These are phyloP conservation scores for Trichoderma sp. DNA, from an alignment of 2,329 filamentous ascomycete genomes.

Conservation along the genomic window DNA sequence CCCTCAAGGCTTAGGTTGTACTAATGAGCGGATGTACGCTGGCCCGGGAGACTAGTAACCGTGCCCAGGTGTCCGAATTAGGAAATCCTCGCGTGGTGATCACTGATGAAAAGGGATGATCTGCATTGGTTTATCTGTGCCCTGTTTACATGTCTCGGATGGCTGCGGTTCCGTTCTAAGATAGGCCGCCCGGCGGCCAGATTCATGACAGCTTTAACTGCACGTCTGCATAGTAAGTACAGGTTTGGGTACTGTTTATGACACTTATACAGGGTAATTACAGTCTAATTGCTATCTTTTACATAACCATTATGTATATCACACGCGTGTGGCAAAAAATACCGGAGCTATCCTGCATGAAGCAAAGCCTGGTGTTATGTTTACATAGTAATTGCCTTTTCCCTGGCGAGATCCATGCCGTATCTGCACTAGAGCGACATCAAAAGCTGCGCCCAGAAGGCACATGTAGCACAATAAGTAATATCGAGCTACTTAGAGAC, in stretches of 20 bases:
- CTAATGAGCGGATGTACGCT: not conserved
- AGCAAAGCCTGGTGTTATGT: no score
- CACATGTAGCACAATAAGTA: not conserved
- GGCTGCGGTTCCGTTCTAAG: not conserved
- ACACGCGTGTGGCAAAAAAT: not conserved
- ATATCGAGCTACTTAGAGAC: not conserved
- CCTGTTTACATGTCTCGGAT: not conserved
- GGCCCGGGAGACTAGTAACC: not conserved
- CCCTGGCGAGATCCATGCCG: not conserved
- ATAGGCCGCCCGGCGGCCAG: not conserved
- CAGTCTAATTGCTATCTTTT: not conserved
- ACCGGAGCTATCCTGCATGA: no score
- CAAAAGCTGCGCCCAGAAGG: not conserved
- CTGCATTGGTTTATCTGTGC: not conserved
- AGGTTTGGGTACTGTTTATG: not conserved
- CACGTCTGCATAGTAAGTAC: not conserved
- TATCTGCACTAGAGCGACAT: not conserved
- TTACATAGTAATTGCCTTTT: not conserved
- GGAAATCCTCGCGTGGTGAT: not conserved
- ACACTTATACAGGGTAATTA: not conserved
- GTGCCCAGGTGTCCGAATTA: not conserved
- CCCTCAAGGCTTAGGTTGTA: not conserved
- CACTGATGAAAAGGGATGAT: not conserved
- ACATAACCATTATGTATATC: not conserved
- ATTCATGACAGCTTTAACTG: no score